Evolutionary conservation across 2,329 filamentous ascomycete genomes (phyloP).

Genomic region (Reticulascus tulasneorum): DNA sequence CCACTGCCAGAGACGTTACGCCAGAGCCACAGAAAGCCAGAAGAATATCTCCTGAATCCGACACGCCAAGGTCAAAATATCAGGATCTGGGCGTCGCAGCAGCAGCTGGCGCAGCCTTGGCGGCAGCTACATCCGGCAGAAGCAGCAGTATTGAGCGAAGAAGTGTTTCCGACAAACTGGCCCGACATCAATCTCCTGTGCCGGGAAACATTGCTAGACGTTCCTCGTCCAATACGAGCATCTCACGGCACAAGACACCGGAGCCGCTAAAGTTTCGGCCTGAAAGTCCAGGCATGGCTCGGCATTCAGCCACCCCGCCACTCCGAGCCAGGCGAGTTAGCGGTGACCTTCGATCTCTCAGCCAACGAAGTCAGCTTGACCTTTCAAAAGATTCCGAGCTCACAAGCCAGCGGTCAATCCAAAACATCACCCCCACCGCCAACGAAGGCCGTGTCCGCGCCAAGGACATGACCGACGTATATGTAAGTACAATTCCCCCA

Average conservation of each 20-base stretch:
- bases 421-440: conserved; percentile 64
- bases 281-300: conserved; percentile 58
- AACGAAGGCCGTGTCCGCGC: conserved; percentile 83
- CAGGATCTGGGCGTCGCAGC: conserved; percentile 26
- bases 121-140: conserved; percentile 14
- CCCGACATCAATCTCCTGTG: conserved; percentile 14
- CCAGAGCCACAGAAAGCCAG: conserved; percentile 42
- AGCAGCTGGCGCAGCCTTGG: conserved; percentile 15
- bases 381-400: conserved; percentile 13
- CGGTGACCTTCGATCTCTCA: conserved; percentile 70
- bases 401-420: conserved; percentile 15
- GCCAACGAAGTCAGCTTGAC: conserved; percentile 43
- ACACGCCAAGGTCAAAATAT: conserved; percentile 20
- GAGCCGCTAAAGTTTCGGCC: conserved; percentile 55
- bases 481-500: no score
- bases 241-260: conserved; percentile 48
- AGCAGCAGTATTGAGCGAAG: conserved; percentile 14
- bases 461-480: conserved; percentile 88
- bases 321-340: conserved; percentile 67
- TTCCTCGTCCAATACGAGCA: conserved; percentile 50
- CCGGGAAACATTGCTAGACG: conserved; percentile 29
- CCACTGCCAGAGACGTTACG: conserved; percentile 29
- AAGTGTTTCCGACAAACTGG: conserved; percentile 35
- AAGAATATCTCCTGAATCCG: conserved; percentile 16
- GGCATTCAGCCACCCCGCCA: conserved; percentile 56